Percentiles rank a stretch among this genome's conserved stretches.
These are phyloP conservation scores for Neonectria magnoliae DNA, from an alignment of 2,329 filamentous ascomycete species.

Conservation along the genomic window DNA sequence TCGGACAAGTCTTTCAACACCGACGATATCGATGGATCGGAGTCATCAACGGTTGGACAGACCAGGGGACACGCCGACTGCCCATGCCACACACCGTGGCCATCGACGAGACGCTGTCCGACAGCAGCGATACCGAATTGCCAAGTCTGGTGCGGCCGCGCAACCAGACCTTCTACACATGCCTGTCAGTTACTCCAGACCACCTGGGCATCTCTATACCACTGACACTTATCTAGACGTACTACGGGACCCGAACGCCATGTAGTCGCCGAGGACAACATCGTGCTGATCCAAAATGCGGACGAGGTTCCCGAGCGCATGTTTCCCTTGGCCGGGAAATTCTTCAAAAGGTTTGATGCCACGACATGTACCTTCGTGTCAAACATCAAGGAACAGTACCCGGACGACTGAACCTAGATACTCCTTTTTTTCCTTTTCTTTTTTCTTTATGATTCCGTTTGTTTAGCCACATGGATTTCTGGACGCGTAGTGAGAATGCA, in stretches of 20 bases:
- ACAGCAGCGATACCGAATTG: conserved; percentile 42
- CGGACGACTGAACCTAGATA: conserved; percentile 71
- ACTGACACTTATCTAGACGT: conserved; percentile 38
- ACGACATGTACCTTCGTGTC: conserved; percentile 78
- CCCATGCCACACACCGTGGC: conserved; percentile 41
- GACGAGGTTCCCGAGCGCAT: conserved; percentile 64
- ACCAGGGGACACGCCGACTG: conserved; percentile 49
- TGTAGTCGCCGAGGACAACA: conserved; percentile 75
- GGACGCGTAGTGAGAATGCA: background rate
- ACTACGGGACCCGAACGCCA: conserved; percentile 48
- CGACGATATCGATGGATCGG: conserved; percentile 81
- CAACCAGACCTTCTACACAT: conserved; percentile 75
- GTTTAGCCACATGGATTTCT: background rate
- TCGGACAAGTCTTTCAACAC: conserved; percentile 89
- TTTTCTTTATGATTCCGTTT: background rate
- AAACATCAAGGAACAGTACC: conserved; percentile 83
- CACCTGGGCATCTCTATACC: background rate
- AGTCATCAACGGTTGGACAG: conserved; percentile 89
- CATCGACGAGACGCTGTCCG: conserved; percentile 40
- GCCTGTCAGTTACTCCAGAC: conserved; percentile 71
- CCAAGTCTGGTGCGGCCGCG: conserved; percentile 41
- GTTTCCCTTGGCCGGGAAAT: conserved; percentile 78
- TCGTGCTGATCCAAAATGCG: conserved; percentile 66
- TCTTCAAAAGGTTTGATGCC: conserved; percentile 87
- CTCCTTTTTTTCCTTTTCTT: background rate